phyloP scores from a whole-genome alignment of 2,329 filamentous ascomycete species.

The Alternaria conjuncta region DNA sequence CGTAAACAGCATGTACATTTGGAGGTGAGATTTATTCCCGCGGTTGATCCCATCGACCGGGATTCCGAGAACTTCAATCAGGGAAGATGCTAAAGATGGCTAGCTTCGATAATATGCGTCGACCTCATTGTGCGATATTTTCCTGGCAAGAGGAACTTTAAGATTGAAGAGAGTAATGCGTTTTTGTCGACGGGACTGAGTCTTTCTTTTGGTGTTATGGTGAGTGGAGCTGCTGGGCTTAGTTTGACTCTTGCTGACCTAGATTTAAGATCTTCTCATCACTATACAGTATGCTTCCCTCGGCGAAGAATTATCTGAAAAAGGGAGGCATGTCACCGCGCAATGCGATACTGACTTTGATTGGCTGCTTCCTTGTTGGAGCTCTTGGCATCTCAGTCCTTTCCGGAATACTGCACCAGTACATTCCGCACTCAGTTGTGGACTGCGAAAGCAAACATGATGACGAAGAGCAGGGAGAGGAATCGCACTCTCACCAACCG shows the following conservation, averaged over 20 bases:
- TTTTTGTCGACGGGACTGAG: conserved; percentile 90
- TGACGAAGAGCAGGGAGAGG: conserved; percentile 54
- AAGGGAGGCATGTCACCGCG: conserved; percentile 71
- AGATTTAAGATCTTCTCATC: conserved; percentile 79
- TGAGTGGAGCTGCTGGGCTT: conserved; percentile 51
- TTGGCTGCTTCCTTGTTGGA: conserved; percentile 72
- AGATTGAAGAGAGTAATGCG: conserved; percentile 84
- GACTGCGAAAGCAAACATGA: conserved; percentile 79
- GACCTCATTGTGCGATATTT: conserved; percentile 77
- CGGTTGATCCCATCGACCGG: background rate
- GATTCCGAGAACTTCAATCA: background rate
- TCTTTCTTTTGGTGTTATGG: conserved; percentile 96
- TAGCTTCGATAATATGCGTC: conserved; percentile 82
- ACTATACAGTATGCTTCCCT: conserved; percentile 90
- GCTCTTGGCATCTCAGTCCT: conserved; percentile 78
- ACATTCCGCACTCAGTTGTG: conserved; percentile 79
- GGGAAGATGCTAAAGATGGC: conserved; percentile 45
- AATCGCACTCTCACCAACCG: conserved; percentile 20
- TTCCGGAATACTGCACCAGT: conserved; percentile 73
- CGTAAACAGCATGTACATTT: conserved; percentile 44
- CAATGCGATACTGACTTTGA: conserved; percentile 70
- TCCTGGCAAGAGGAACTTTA: conserved; percentile 77
- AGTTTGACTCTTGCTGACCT: conserved; percentile 10
- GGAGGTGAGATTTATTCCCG: conserved; percentile 34
- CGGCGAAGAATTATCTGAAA: conserved; percentile 77